Conservation (phyloP, 352 stramenopile species). For the Paralagenidium karlingii region DNA sequence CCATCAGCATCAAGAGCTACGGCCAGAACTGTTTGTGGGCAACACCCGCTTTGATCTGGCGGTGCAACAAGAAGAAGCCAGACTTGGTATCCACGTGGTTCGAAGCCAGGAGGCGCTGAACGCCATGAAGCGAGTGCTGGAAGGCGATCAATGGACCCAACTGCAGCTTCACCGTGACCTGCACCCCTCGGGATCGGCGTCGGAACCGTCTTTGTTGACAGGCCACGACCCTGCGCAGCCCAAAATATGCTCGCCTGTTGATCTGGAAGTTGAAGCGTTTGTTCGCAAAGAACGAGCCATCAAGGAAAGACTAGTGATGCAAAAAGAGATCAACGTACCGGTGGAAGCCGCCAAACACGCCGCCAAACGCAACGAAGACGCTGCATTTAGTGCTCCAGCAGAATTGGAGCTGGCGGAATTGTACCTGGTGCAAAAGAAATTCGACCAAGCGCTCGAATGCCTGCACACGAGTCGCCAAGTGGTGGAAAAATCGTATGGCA, state of each 20-base stretch:
- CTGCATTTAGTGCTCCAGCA: constrained; percentile 25
- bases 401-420: constrained; percentile 39
- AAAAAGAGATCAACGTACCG: constrained; percentile 38
- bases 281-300: constrained; percentile 21
- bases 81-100: too few relatives aligned
- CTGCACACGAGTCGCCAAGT: constrained; percentile 16
- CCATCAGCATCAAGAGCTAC: constrained; percentile 31
- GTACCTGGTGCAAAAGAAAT: constrained; percentile 48
- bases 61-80: too few relatives aligned
- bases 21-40: constrained; percentile 14
- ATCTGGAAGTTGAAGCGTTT: constrained; percentile 37
- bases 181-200: too few relatives aligned
- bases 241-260: too few relatives aligned
- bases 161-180: too few relatives aligned
- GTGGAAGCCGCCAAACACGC: constrained; percentile 33
- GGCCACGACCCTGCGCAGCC: too few relatives aligned
- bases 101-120: too few relatives aligned
- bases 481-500: constrained; percentile 19
- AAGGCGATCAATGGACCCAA: too few relatives aligned
- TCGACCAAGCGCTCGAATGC: constrained; percentile 22
- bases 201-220: too few relatives aligned
- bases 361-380: constrained; percentile 13
- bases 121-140: too few relatives aligned
- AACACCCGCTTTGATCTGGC: too few relatives aligned
- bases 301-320: constrained; percentile 36